Percentiles rank a stretch among this genome's conserved stretches.
Conservation (phyloP, 768 basidiomycete genomes). For the Neoboletus magnificus region DNA sequence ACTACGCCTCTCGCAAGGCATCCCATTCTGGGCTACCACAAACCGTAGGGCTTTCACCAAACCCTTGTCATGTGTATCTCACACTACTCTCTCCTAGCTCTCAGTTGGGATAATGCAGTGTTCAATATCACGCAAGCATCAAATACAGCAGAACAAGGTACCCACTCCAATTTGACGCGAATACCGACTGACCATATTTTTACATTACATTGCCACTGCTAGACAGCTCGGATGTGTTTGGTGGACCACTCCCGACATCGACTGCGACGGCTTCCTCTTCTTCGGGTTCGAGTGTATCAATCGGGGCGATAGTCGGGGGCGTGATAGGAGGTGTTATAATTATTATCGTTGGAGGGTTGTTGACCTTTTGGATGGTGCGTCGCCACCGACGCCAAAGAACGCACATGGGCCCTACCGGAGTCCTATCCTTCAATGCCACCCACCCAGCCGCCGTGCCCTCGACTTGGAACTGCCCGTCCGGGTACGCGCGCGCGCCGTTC, state of each 20-base stretch:
- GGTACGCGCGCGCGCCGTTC: not conserved
- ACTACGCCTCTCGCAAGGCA: conserved; percentile 6
- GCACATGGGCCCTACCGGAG: not conserved
- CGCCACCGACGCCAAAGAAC: conserved; percentile 9
- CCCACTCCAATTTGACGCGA: not conserved
- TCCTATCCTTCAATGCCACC: not conserved
- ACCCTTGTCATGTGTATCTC: not conserved
- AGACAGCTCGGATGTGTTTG: conserved; percentile 17
- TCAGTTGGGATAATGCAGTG: conserved; percentile 11
- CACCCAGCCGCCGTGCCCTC: not conserved
- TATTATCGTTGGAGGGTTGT: conserved; percentile 12
- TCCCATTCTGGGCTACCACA: conserved; percentile 24
- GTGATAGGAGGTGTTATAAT: conserved; percentile 17
- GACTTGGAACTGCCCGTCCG: not conserved
- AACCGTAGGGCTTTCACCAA: conserved; percentile 17
- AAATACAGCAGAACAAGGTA: conserved; percentile 9
- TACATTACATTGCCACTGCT: not conserved
- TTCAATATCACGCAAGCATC: conserved; percentile 17
- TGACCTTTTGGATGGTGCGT: conserved; percentile 10
- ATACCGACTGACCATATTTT: not conserved
- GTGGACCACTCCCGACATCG: conserved; percentile 11
- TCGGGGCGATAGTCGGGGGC: conserved; percentile 21
- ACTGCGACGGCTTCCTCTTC: conserved; percentile 4
- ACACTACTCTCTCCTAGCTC: conserved; percentile 10
- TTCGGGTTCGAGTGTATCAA: conserved; percentile 7